Conservation (phyloP, 176 grass and related monocot species). For the Carex littledalei region DNA sequence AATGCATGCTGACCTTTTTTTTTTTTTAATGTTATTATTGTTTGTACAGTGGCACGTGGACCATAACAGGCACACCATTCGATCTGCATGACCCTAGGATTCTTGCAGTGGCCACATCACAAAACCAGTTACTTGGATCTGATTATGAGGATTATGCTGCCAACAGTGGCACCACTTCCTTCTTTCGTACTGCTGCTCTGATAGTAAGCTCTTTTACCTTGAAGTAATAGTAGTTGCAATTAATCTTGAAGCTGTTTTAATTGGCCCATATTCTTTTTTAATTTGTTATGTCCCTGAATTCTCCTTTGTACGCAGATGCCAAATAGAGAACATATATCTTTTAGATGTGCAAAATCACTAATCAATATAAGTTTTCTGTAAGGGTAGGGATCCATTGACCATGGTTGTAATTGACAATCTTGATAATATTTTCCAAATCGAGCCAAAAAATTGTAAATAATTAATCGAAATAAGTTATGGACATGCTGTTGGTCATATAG, state of each 20-base stretch:
- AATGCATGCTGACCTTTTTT: conserved; percentile 20
- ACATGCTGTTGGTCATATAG: background rate
- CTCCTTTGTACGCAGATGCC: background rate
- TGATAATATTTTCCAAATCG: background rate
- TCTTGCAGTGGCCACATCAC: conserved; percentile 53
- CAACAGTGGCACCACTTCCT: conserved; percentile 60
- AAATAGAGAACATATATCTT: background rate
- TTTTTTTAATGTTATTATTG: conserved; percentile 49
- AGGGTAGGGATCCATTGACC: background rate
- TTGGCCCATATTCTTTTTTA: background rate
- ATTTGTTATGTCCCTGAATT: background rate
- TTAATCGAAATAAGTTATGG: background rate
- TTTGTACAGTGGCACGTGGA: conserved; percentile 64
- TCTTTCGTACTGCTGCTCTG: conserved; percentile 75
- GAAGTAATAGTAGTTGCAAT: background rate
- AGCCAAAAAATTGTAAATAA: background rate
- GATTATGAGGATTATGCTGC: conserved; percentile 85
- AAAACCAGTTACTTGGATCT: conserved; percentile 72
- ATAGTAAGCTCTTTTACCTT: conserved; percentile 50
- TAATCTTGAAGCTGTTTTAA: background rate
- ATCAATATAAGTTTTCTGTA: background rate
- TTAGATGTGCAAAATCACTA: background rate
- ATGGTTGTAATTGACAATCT: background rate
- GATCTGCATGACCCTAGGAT: conserved; percentile 71
- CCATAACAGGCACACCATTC: conserved; percentile 46